phyloP scores from a whole-genome alignment of 805 yeast genomes.

The Kluyveromyces siamensis region DNA sequence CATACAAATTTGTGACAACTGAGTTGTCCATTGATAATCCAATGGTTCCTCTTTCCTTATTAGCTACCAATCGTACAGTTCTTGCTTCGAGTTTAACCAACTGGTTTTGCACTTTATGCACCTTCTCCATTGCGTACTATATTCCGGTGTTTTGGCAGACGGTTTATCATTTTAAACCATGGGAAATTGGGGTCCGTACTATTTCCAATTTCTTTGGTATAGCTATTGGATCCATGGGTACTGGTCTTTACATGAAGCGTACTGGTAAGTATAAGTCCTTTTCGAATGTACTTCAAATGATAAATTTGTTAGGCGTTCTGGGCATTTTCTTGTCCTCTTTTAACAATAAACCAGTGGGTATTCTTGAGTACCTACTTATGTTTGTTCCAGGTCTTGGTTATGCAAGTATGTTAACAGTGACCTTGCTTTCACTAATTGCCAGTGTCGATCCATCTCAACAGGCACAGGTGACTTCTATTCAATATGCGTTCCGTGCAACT shows the following conservation, averaged over 20 bases:
- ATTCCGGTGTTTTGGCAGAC: slow-evolving; percentile 60
- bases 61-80: slow-evolving; percentile 46
- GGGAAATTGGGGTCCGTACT: slow-evolving; percentile 47
- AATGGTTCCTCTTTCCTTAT: slow-evolving; percentile 52
- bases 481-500: slow-evolving; percentile 74
- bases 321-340: slow-evolving; percentile 23
- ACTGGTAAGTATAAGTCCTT: slow-evolving; percentile 58
- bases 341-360: slow-evolving; percentile 20
- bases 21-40: slow-evolving; percentile 54
- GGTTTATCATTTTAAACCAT: slow-evolving; percentile 43
- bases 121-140: slow-evolving; percentile 55
- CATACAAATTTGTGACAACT: background rate
- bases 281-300: slow-evolving; percentile 33
- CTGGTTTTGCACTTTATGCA: slow-evolving; percentile 63
- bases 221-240: slow-evolving; percentile 53
- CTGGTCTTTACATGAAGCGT: slow-evolving; percentile 57
- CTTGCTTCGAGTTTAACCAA: slow-evolving; percentile 57
- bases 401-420: slow-evolving; percentile 59
- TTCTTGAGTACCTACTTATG: slow-evolving; percentile 35
- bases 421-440: slow-evolving; percentile 66
- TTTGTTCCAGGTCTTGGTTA: slow-evolving; percentile 56
- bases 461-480: slow-evolving; percentile 78
- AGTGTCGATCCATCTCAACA: slow-evolving; percentile 62
- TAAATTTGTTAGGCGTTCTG: slow-evolving; percentile 40
- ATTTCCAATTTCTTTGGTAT: slow-evolving; percentile 59